phyloP scores from a whole-genome alignment of 305 asterid genomes.

The Solanum hybrid region DNA sequence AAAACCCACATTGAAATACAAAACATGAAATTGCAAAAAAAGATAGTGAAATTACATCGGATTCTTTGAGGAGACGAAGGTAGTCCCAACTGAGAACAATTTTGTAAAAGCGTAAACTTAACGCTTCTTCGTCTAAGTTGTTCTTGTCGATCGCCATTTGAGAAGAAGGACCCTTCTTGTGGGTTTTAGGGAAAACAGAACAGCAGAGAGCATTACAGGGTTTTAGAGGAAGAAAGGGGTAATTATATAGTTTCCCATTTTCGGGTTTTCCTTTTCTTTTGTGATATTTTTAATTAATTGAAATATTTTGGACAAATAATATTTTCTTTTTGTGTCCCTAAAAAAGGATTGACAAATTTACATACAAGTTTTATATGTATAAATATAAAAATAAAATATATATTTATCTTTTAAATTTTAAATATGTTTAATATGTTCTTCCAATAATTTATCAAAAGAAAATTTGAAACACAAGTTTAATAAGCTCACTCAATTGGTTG shows the following conservation, averaged over 20 bases:
- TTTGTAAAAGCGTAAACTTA: conserved; percentile 58
- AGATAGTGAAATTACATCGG: conserved; percentile 26
- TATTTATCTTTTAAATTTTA: too few relatives aligned
- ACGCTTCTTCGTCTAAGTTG: conserved; percentile 51
- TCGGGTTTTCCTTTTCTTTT: not conserved
- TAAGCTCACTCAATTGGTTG: too few relatives aligned
- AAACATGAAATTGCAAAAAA: not conserved
- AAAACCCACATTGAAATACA: not conserved
- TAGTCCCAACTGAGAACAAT: conserved; percentile 90
- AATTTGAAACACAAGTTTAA: too few relatives aligned
- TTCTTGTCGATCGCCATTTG: conserved; percentile 61
- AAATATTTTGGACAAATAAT: not conserved
- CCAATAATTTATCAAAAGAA: too few relatives aligned
- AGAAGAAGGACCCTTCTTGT: not conserved
- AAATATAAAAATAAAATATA: too few relatives aligned
- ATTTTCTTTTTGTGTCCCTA: not conserved
- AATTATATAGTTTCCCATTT: not conserved
- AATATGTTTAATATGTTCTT: too few relatives aligned
- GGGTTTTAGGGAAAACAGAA: not conserved
- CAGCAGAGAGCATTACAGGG: not conserved
- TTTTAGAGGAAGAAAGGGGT: not conserved
- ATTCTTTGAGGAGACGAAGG: conserved; percentile 49
- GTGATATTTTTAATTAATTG: not conserved
- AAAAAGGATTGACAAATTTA: not conserved
- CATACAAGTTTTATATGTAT: not conserved